Base-by-base conservation (phyloP, 352 stramenopile species). In the Phytophthora boehmeriae region DNA sequence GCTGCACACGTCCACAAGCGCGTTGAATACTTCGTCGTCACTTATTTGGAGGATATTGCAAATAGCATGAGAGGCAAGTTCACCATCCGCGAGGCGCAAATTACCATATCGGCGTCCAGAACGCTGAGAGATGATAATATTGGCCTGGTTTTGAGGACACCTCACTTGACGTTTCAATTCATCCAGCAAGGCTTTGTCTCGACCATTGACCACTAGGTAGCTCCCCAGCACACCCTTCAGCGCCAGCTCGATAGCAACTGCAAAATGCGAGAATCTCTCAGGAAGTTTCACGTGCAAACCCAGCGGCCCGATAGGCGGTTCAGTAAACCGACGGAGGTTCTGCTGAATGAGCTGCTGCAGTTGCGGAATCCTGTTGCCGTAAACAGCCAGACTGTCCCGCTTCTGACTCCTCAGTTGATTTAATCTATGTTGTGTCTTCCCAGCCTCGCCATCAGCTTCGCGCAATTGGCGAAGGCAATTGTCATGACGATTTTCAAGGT, bases 11-110 rank as follows among this genome's bases (percentile, higher is more conserved):
- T 95, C 86, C 6, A 95, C 59, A 3, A 95, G 59, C 38, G 83
- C 83, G 47, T 95, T 95, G 49, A 92, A 95, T 4, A 93, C 86
- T 28, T 95, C 79, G 43, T 89, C 72, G 28, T 93, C 57, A 16
- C 64, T 80, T 9, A 95, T 76, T 43, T 92, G 79, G 1, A 95
- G 44, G 39, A 93, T 77, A 48, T 90, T 93, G 59, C 77, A 89
- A 51, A 95, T 89, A 10, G 84, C 76, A 39, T 93, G 83, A n/a
- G 51, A 42, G 0, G 64, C 68, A 2, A 93, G 61, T 8, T 65
- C 44, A 5, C 83, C 83, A 27, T 87, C 75, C 5, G 84, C 73
- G 0, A 92, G 19, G 10, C 78, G 79, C 23, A 95, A 54, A 51
- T 80, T 84, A 1, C 50, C 51, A 30, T 95, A 92, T 9, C 81